A percentile compares a stretch with the other conserved stretches of the same genome.
Evolutionary conservation across 768 basidiomycete genomes (phyloP).

Genomic region (Hygrophorus russula): DNA sequence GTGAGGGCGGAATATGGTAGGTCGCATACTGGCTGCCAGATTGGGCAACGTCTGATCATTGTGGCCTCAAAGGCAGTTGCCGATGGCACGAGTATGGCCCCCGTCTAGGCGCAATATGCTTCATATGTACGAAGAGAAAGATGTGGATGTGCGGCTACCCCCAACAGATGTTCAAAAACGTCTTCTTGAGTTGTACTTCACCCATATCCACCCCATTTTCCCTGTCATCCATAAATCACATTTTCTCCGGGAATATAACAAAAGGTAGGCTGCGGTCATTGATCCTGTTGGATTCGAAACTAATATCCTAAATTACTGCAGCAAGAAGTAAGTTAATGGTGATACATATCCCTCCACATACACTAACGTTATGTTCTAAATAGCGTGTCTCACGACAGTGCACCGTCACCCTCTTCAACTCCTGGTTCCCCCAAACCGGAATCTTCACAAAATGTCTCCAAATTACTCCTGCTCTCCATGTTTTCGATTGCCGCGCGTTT

Average conservation of each 20-base stretch:
- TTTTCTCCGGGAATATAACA: constrained; percentile 55
- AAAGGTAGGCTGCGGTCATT: constrained; percentile 26
- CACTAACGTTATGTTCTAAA: background rate
- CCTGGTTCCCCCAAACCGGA: constrained; percentile 31
- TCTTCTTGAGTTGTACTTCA: constrained; percentile 68
- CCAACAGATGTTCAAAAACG: constrained; percentile 51
- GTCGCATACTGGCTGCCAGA: constrained; percentile 10
- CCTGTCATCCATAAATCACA: constrained; percentile 68
- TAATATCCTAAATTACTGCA: background rate
- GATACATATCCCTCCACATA: background rate
- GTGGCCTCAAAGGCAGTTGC: constrained; percentile 39
- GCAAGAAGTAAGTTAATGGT: background rate
- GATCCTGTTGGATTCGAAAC: background rate
- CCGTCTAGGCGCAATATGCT: constrained; percentile 32
- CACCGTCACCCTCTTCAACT: constrained; percentile 14
- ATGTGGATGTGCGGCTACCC: constrained; percentile 42
- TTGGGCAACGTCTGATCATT: constrained; percentile 9
- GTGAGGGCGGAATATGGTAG: constrained; percentile 60
- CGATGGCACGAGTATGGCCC: constrained; percentile 71
- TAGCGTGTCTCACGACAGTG: background rate
- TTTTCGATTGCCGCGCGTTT: constrained; percentile 77
- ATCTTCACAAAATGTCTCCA: constrained; percentile 51
- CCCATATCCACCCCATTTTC: constrained; percentile 73
- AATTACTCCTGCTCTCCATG: constrained; percentile 66
- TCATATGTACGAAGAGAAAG: constrained; percentile 30